Evolutionary conservation across 495 filamentous ascomycete species (phyloP), one percentile per base, ranked within the genome.

Genomic region (Penicillium argentinense): DNA sequence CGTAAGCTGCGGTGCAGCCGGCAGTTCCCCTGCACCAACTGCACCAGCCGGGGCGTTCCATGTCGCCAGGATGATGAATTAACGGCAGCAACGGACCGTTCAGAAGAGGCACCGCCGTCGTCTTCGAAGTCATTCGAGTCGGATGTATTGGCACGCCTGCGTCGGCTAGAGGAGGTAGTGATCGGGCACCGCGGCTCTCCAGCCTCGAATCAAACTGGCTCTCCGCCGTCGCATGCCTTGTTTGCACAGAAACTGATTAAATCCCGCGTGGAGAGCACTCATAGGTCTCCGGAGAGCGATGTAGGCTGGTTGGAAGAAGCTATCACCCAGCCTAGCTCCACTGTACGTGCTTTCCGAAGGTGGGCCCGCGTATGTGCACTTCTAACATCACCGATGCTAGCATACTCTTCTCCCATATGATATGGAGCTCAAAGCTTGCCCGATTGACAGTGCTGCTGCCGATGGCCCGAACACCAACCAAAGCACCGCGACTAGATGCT

Each of bases 1-100:
- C 68, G 74, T 30, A 77, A 77, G 62, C 41, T 76, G 21, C 64
- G 64, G 42, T 76, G 74, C 47, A 68, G 70, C 47, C 65, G 69
- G 21, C 41, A 53, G 16, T 57, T 67, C 18, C 72, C 72, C 6
- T 75, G 71, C 44, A 54, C 61, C 1, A 75, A 75, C 34, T 77
- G 72, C 42, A 47, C 53, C 5, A 62, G 63, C 26, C 67, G 71
- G 6, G 62, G 58, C 0, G 58, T 73, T 11, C 21, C 47, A 21
- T 74, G 73, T 39, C 53, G 63, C 6, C 43, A 58, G 11, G 53
- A 63, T 33, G 24, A 37, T 12, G 16, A 8, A 7, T 33, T n/a
- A n/a, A n/a, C n/a, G n/a, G n/a, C n/a, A n/a, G n/a, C n/a, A n/a
- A n/a, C n/a, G n/a, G n/a, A n/a, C 5, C 17, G 16, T 19, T 21